These are phyloP conservation scores for Hura crepitans DNA, from an alignment of 441 rosid genomes.

Conservation along the genomic window DNA sequence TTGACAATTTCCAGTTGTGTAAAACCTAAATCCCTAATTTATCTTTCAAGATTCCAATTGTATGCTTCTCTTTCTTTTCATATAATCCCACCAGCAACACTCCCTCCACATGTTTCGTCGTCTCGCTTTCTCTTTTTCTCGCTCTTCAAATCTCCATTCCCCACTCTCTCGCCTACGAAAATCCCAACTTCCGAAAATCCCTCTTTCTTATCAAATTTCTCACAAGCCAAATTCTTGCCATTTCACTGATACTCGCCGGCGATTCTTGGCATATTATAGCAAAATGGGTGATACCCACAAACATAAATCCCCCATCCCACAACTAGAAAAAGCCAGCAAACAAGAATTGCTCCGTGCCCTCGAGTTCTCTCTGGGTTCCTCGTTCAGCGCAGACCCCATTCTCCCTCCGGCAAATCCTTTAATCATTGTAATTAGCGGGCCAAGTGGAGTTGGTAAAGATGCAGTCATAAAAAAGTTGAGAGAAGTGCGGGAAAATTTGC, in stretches of 20 bases:
- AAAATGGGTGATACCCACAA: constrained; percentile 51
- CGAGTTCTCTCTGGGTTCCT: constrained; percentile 56
- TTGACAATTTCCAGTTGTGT: background rate
- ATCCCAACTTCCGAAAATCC: constrained; percentile 11
- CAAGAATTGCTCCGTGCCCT: constrained; percentile 63
- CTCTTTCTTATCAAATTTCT: background rate
- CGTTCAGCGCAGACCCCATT: constrained; percentile 43
- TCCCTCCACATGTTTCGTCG: constrained; percentile 48
- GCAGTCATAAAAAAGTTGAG: constrained; percentile 66
- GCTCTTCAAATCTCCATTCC: constrained; percentile 23
- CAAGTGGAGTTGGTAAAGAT: constrained; percentile 92
- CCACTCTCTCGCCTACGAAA: constrained; percentile 18
- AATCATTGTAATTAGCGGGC: constrained; percentile 74
- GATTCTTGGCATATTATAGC: constrained; percentile 33
- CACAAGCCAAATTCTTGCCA: constrained; percentile 16
- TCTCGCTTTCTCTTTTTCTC: constrained; percentile 43
- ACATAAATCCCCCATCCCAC: constrained; percentile 33
- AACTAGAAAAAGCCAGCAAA: constrained; percentile 47
- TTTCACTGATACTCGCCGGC: constrained; percentile 18
- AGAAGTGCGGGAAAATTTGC: constrained; percentile 50
- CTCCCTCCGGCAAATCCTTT: constrained; percentile 55
- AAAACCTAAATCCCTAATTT: constrained; percentile 10
- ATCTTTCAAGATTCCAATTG: background rate
- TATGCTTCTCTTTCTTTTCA: background rate
- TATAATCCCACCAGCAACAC: constrained; percentile 2